Base-by-base conservation (phyloP, 208 protist species). In the Blastocrithidia nonstop region DNA sequence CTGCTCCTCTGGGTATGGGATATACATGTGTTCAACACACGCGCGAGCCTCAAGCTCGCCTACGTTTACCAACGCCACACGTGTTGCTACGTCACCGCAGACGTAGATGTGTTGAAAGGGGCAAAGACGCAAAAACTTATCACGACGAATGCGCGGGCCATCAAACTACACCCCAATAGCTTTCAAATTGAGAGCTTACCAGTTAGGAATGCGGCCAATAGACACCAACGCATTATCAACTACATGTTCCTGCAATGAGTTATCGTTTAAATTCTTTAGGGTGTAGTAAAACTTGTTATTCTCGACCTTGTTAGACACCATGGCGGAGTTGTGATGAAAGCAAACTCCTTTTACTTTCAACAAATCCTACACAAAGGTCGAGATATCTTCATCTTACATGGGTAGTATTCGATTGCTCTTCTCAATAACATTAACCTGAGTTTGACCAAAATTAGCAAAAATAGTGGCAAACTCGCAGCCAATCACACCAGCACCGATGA, bases 401-500 rank as follows among this genome's bases (percentile, higher is more conserved):
- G 82, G 86, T 20, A 94, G 39, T 64, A 94, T 88, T 2, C 82
- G 66, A 32, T 51, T 48, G 26, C 57, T 81, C 39, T 88, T 88
- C 47, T 94, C 86, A 40, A 94, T 88, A 19, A 94, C 42, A 56
- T 79, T 77, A 11, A 94, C 86, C 36, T 80, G 38, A 6, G 82
- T 94, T 38, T 72, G 49, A 26, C 72, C 77, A 50, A 94, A 88
- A 47, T 94, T 92, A 7, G 80, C 80, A 54, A 80, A 92, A 53
- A 94, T 94, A 7, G 79, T 73, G 0, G 86, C 82, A 53, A 94
- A 94, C 35, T 94, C 86, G 44, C 86, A 94, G 15, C 86, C 86
- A 55, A 94, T 92, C 15, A 92, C 82, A 53, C 86, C 86, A 4
- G 86, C 86, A 28, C 86, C 86, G 25, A 94, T 91, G 49, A 94